Evolutionary conservation across 495 filamentous ascomycete species (phyloP), one percentile per base, ranked within the genome.

Genomic region (Antarctomyces pellizariae): DNA sequence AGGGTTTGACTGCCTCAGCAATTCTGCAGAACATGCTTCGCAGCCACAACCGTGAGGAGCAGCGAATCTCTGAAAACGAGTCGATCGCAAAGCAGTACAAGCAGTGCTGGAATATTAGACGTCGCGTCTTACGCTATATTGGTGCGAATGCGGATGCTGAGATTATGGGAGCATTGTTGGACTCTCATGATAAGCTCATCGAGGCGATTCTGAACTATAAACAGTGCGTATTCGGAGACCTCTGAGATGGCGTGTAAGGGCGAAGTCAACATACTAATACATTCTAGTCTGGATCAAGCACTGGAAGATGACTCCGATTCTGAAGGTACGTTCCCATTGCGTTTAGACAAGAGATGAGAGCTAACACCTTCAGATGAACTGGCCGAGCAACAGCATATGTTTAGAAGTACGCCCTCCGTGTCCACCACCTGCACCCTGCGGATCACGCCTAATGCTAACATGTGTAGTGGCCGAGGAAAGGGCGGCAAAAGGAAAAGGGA

Each of bases 231-330:
- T n/a, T n/a, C n/a, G n/a, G n/a, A n/a, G n/a, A n/a, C n/a, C n/a
- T n/a, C n/a, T n/a, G n/a, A n/a, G n/a, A n/a, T n/a, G n/a, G n/a
- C n/a, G n/a, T n/a, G n/a, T n/a, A n/a, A n/a, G n/a, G n/a, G n/a
- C n/a, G n/a, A n/a, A n/a, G n/a, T n/a, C n/a, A n/a, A n/a, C n/a
- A n/a, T n/a, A n/a, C n/a, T n/a, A n/a, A n/a, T n/a, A n/a, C n/a
- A n/a, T n/a, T n/a, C n/a, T n/a, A n/a, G n/a, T n/a, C 58, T 91
- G 13, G 83, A 99, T 44, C 82, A 86, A 36, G 91, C 86, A 34
- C 72, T 93, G 32, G 83, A 93, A 34, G 80, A 90, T 25, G 86
- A 99, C 47, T 90, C 79, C 38, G 89, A 99, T 43, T 91, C 79
- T 26, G 89, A 95, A 25, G n/a, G n/a, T n/a, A n/a, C n/a, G n/a